Evolutionary conservation across 257 asterid species (phyloP).

Genomic region (Primulina eburnea): DNA sequence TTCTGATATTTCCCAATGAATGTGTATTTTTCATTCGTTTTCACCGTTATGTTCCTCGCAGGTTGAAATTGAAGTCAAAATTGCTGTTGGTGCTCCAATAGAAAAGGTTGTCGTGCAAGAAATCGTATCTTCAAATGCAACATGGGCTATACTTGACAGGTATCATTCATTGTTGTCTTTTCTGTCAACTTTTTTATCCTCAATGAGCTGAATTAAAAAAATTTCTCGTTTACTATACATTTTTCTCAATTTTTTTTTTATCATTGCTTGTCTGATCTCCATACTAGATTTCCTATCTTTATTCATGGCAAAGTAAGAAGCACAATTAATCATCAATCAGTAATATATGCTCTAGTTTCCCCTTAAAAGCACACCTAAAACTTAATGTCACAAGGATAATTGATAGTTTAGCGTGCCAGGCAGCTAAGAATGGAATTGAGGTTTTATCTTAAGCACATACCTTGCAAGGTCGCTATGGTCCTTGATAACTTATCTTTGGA

Average conservation of each 20-base stretch:
- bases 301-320: too few relatives aligned
- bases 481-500: slow-evolving; percentile 48
- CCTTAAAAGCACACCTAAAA: not conserved
- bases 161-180: slow-evolving; percentile 16
- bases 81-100: slow-evolving; percentile 64
- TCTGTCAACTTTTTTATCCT: not conserved
- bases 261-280: not conserved
- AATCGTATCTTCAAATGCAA: slow-evolving; percentile 38
- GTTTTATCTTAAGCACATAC: slow-evolving; percentile 58
- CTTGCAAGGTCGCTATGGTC: slow-evolving; percentile 62
- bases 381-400: not conserved
- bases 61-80: slow-evolving; percentile 75
- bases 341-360: not conserved
- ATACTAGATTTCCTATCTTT: not conserved
- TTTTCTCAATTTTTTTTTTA: too few relatives aligned
- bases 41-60: slow-evolving; percentile 24
- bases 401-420: slow-evolving; percentile 40
- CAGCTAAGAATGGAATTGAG: slow-evolving; percentile 55
- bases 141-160: slow-evolving; percentile 77
- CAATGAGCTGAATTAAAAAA: too few relatives aligned
- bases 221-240: not conserved
- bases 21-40: not conserved
- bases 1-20: slow-evolving; percentile 10
- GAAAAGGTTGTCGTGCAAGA: slow-evolving; percentile 54
- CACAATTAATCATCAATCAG: not conserved